Conservation (phyloP, 495 filamentous ascomycete genomes). For the Tuber calosporum region DNA sequence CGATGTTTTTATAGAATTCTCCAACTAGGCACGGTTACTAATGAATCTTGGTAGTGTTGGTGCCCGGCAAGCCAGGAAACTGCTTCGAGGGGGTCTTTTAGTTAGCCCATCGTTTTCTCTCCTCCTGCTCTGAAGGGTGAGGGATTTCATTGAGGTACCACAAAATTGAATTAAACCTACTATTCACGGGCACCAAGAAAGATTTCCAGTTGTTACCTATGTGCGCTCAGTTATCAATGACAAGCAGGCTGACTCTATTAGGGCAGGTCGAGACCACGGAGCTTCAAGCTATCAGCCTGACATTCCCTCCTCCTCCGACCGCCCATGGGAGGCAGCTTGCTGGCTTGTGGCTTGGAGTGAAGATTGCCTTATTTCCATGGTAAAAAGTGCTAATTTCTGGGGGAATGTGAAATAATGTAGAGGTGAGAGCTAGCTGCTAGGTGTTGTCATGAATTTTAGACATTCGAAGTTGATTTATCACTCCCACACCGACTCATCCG, state of each 20-base stretch:
- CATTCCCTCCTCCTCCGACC: too few relatives aligned
- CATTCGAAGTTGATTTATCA: background rate
- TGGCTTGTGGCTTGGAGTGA: background rate
- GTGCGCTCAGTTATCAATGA: background rate
- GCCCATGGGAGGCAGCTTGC: background rate
- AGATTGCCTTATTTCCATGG: background rate
- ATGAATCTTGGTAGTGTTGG: too few relatives aligned
- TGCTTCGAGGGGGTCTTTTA: background rate
- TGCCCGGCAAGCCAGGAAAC: background rate
- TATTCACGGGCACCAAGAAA: background rate
- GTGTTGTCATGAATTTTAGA: background rate
- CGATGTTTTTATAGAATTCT: background rate
- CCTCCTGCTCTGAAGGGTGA: too few relatives aligned
- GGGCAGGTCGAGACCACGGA: background rate
- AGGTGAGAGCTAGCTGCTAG: background rate
- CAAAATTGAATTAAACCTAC: background rate
- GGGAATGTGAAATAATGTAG: background rate
- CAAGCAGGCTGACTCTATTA: background rate
- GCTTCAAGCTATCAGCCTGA: background rate
- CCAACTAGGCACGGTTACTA: background rate
- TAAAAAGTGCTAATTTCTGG: background rate
- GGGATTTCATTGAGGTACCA: background rate
- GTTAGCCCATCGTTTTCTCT: background rate
- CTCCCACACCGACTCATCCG: background rate
- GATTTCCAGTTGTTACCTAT: background rate